Evolutionary conservation across 176 grass and related monocot genomes (phyloP).

Genomic region (Panicum miliaceum): DNA sequence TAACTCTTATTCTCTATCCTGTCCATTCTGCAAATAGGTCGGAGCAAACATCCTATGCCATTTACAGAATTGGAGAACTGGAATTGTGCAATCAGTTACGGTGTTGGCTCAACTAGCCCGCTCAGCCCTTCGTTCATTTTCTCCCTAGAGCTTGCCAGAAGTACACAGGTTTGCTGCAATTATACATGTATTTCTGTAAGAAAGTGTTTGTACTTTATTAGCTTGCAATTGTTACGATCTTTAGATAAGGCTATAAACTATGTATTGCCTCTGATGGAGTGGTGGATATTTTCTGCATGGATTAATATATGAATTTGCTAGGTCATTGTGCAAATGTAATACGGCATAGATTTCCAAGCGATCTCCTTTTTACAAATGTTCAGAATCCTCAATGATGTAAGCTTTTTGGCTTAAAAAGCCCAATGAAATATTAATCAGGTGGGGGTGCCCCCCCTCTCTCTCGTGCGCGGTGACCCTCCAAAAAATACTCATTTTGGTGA

Average conservation of each 20-base stretch:
- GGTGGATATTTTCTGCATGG: background rate
- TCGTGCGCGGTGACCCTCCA: too few species aligned
- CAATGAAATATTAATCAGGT: too few species aligned
- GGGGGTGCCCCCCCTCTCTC: too few species aligned
- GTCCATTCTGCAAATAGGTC: slow-evolving; percentile 51
- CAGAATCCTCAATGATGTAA: too few species aligned
- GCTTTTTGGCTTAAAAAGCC: too few species aligned
- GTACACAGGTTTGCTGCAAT: slow-evolving; percentile 58
- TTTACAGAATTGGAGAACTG: slow-evolving; percentile 78
- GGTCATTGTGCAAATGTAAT: too few species aligned
- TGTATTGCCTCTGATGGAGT: background rate
- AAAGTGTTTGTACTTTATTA: slow-evolving; percentile 9
- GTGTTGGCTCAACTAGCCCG: slow-evolving; percentile 72
- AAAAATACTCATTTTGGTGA: background rate
- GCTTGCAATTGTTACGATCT: slow-evolving; percentile 11
- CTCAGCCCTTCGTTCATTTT: slow-evolving; percentile 89
- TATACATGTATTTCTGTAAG: slow-evolving; percentile 1
- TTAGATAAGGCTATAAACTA: slow-evolving; percentile 6
- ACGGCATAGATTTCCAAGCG: too few species aligned
- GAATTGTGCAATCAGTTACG: slow-evolving; percentile 91
- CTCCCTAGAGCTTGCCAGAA: slow-evolving; percentile 74
- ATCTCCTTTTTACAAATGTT: too few species aligned
- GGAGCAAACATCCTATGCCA: slow-evolving; percentile 56
- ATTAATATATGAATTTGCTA: background rate
- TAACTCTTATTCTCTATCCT: slow-evolving; percentile 36